A percentile compares a stretch with the other conserved stretches of the same genome.
These are phyloP conservation scores for Ambrosia artemisiifolia DNA, from an alignment of 129 eudicot species.

Conservation along the genomic window DNA sequence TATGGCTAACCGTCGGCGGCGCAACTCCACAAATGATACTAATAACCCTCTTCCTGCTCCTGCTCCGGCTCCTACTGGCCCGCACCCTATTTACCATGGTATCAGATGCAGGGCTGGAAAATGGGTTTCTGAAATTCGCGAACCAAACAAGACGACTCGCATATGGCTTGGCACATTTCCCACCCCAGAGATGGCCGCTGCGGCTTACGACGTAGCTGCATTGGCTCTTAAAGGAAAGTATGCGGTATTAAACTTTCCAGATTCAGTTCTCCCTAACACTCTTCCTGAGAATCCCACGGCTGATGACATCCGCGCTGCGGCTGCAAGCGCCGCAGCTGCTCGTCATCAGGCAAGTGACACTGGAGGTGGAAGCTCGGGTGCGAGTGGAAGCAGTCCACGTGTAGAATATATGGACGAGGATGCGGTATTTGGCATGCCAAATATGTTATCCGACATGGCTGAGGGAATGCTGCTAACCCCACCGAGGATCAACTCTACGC, in stretches of 20 bases:
- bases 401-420: slow-evolving; percentile 52
- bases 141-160: slow-evolving; percentile 28
- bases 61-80: slow-evolving; percentile 26
- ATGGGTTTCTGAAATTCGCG: slow-evolving; percentile 54
- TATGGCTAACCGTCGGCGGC: slow-evolving; percentile 31
- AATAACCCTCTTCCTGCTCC: slow-evolving; percentile 4
- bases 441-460: slow-evolving; percentile 52
- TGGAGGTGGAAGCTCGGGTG: slow-evolving; percentile 12
- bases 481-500: slow-evolving; percentile 33
- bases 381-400: not conserved
- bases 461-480: slow-evolving; percentile 70
- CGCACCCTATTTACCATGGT: slow-evolving; percentile 46
- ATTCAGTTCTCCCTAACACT: slow-evolving; percentile 50
- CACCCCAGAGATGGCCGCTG: slow-evolving; percentile 51
- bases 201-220: slow-evolving; percentile 49
- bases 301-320: slow-evolving; percentile 72
- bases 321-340: slow-evolving; percentile 71
- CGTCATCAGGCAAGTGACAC: slow-evolving; percentile 16
- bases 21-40: not conserved
- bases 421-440: slow-evolving; percentile 52
- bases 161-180: slow-evolving; percentile 53
- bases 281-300: slow-evolving; percentile 45
- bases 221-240: slow-evolving; percentile 48
- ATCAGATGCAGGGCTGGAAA: slow-evolving; percentile 44
- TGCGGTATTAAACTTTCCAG: slow-evolving; percentile 67